A percentile compares a stretch with the other conserved stretches of the same genome.
phyloP scores from a whole-genome alignment of 768 basidiomycete genomes.

The Hebeloma cylindrosporum region DNA sequence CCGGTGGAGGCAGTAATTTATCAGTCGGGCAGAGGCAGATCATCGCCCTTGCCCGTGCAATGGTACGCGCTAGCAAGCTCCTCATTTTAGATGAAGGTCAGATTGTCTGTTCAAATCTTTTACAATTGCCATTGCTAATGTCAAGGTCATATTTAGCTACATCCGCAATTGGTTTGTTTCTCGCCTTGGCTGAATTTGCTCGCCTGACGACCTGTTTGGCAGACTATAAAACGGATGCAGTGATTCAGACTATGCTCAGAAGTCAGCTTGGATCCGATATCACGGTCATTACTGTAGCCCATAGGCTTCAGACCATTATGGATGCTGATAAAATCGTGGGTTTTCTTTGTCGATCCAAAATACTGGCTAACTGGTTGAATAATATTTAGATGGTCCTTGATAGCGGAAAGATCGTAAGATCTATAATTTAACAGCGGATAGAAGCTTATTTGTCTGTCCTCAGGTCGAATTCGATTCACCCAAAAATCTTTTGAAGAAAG shows the following conservation, averaged over 20 bases:
- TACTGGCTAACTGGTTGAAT: slow-evolving; percentile 18
- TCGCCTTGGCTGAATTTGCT: neutral
- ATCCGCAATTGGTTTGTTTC: slow-evolving; percentile 44
- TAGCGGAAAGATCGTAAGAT: slow-evolving; percentile 46
- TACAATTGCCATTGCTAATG: slow-evolving; percentile 3
- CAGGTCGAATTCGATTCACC: slow-evolving; percentile 12
- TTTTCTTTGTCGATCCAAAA: neutral
- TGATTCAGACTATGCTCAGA: slow-evolving; percentile 70
- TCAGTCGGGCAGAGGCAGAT: slow-evolving; percentile 78
- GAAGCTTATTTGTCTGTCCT: neutral
- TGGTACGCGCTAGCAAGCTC: slow-evolving; percentile 56
- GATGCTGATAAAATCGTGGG: slow-evolving; percentile 59
- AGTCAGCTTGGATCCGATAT: slow-evolving; percentile 60
- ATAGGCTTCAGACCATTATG: slow-evolving; percentile 67
- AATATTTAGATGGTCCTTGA: slow-evolving; percentile 48
- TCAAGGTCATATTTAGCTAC: slow-evolving; percentile 33
- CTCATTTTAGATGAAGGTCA: slow-evolving; percentile 65
- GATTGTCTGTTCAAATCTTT: slow-evolving; percentile 17
- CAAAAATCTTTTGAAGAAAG: slow-evolving; percentile 10
- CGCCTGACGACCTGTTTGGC: neutral
- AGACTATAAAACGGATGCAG: slow-evolving; percentile 64
- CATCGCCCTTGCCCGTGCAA: slow-evolving; percentile 64
- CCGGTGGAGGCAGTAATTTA: slow-evolving; percentile 66
- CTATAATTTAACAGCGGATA: slow-evolving; percentile 19
- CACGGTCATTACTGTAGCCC: slow-evolving; percentile 68